Evolutionary conservation across 129 eudicot species (phyloP), one percentile per base, ranked within the genome.

Genomic region (Flaveria bidentis): DNA sequence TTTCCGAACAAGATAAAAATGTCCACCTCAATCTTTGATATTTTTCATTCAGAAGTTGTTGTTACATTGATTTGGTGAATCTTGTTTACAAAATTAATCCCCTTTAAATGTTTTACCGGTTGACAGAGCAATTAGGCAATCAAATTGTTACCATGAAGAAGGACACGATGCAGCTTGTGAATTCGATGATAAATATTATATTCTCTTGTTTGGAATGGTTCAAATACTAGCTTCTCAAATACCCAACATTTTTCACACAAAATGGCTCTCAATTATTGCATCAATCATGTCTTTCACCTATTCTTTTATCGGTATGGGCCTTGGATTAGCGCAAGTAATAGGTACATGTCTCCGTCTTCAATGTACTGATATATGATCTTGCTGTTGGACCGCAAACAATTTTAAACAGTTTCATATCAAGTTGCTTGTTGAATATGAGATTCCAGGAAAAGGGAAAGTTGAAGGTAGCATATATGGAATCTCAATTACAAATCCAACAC

Each of bases 261-360:
- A 84, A 70, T 94, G 96, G 96, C 93, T 91, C 45, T 94, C 99
- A 1, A 57, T 87, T 47, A 76, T 86, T 72, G 94, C 97, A 33
- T 90, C 97, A 52, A 55, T 80, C 80, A 91, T 94, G 99, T 94
- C 99, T 8, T 89, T 91, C 83, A 70, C 91, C 16, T 94, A 94
- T 79, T 81, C 99, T 33, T 62, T 61, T 72, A 85, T 94, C 9
- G 96, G 93, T 25, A 84, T 89, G 6, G 88, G 84, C 45, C 97
- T 91, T 71, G 92, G 93, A 61, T 72, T 91, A 64, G 92, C 83
- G 25, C 85, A 86, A 86, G 88, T 85, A 36, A 80, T 87, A 66
- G 93, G 97, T 93, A 86, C 6, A 50, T 18, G 7, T 20, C 20
- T 55, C 4, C 39, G 17, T 62, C 16, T 17, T 76, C 80, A 28